A percentile compares a stretch with the other conserved stretches of the same genome.
Evolutionary conservation across 176 grass and related monocot genomes (phyloP).

Genomic region (Ananas comosus): DNA sequence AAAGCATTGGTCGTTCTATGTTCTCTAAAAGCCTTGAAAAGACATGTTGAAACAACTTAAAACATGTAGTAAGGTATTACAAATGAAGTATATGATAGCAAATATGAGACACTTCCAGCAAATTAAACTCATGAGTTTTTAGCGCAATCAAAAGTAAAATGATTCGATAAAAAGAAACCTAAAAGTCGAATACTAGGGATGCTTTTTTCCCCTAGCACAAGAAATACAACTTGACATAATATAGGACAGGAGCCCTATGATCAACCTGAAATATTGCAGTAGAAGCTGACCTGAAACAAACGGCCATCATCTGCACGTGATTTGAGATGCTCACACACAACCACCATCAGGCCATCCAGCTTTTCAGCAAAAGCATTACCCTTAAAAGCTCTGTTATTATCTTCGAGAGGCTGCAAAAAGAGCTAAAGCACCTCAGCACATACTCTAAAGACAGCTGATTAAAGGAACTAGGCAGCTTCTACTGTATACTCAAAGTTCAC

Average conservation of each 20-base stretch:
- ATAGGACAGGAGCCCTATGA: neutral
- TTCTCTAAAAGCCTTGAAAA: neutral
- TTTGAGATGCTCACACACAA: constrained; percentile 75
- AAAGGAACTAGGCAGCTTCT: neutral
- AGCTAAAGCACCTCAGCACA: neutral
- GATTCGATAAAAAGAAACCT: too few species aligned
- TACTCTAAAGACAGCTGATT: neutral
- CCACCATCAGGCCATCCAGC: constrained; percentile 82
- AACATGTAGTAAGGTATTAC: neutral
- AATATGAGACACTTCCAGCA: too few species aligned
- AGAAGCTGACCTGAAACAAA: constrained; percentile 34
- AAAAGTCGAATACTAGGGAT: too few species aligned
- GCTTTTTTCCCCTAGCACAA: neutral
- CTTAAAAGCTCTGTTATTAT: constrained; percentile 24
- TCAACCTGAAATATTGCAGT: neutral
- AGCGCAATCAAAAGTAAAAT: neutral
- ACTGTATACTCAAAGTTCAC: neutral
- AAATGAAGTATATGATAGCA: neutral
- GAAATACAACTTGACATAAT: neutral
- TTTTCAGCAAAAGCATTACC: constrained; percentile 70
- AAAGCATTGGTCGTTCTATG: too few species aligned
- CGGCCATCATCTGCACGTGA: constrained; percentile 36
- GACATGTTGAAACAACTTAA: neutral
- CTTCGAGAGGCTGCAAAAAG: neutral
- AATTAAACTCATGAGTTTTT: too few species aligned